These are phyloP conservation scores for Fusarium zealandicum DNA, from an alignment of 2,329 filamentous ascomycete genomes.

Conservation along the genomic window DNA sequence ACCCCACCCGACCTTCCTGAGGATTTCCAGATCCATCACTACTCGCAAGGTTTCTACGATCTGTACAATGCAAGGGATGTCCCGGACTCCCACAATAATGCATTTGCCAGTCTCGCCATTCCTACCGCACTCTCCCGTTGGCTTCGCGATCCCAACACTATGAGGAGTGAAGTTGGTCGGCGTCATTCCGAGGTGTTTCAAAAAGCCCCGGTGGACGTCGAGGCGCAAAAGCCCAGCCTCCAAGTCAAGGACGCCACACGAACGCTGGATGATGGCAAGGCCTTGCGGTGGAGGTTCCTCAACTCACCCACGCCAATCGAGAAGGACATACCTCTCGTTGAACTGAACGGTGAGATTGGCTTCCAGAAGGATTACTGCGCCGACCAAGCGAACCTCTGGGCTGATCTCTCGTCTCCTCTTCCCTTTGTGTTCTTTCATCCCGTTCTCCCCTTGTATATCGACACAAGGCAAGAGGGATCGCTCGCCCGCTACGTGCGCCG, in stretches of 20 bases:
- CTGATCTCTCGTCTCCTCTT: conserved; percentile 67
- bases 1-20: conserved; percentile 71
- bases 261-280: conserved; percentile 44
- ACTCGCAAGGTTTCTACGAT: conserved; percentile 77
- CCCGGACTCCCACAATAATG: conserved; percentile 72
- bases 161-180: conserved; percentile 72
- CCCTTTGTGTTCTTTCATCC: conserved; percentile 91
- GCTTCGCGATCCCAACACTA: conserved; percentile 75
- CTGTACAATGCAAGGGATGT: conserved; percentile 72
- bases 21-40: conserved; percentile 71
- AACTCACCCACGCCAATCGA: conserved; percentile 59
- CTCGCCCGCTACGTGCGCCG: conserved; percentile 86
- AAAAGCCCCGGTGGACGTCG: conserved; percentile 52
- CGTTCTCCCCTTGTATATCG: conserved; percentile 87
- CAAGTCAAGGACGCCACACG: conserved; percentile 58
- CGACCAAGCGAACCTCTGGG: conserved; percentile 71
- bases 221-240: conserved; percentile 53
- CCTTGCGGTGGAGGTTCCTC: conserved; percentile 74
- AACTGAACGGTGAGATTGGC: conserved; percentile 81
- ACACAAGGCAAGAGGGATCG: conserved; percentile 87
- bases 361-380: conserved; percentile 76
- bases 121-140: conserved; percentile 79
- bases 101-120: conserved; percentile 77
- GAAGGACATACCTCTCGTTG: conserved; percentile 65
- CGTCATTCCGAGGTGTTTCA: conserved; percentile 74